phyloP scores from a whole-genome alignment of 2,329 filamentous ascomycete species.

The Elsinoe fawcettii region DNA sequence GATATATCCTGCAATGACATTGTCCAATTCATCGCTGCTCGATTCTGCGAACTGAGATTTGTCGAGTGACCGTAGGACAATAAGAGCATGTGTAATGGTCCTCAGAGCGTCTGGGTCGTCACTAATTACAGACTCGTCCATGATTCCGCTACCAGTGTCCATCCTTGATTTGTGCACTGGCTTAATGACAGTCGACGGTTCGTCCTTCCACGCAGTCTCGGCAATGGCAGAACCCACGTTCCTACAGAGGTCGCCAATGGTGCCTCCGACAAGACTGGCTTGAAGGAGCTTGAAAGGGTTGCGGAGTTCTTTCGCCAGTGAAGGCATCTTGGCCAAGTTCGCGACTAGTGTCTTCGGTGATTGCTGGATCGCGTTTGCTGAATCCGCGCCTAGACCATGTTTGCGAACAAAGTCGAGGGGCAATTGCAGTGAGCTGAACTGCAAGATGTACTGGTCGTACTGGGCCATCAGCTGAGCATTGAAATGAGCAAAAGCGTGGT shows the following conservation, averaged over 20 bases:
- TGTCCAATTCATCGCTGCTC: constrained; percentile 40
- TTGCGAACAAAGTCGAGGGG: not conserved
- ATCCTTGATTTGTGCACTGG: constrained; percentile 15
- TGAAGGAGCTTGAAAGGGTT: constrained; percentile 68
- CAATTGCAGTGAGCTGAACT: constrained; percentile 21
- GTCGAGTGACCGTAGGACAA: constrained; percentile 53
- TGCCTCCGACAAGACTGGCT: constrained; percentile 62
- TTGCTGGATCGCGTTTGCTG: constrained; percentile 16
- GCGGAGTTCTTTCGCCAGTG: constrained; percentile 51
- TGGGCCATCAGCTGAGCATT: constrained; percentile 75
- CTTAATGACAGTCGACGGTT: constrained; percentile 17
- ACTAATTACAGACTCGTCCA: constrained; percentile 27
- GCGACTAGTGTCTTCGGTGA: constrained; percentile 47
- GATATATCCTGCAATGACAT: constrained; percentile 73
- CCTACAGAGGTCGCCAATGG: constrained; percentile 38
- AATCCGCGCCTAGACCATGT: not conserved
- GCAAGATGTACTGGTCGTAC: constrained; percentile 64
- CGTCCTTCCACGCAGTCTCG: constrained; percentile 25
- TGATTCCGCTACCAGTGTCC: not conserved
- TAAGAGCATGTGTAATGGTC: constrained; percentile 47
- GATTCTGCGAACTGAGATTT: constrained; percentile 10
- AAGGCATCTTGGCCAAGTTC: constrained; percentile 49
- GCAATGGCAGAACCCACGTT: constrained; percentile 39
- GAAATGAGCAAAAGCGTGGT: constrained; percentile 78
- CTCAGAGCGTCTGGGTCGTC: constrained; percentile 38